Evolutionary conservation across 1,284 basidiomycete genomes (phyloP), one percentile per base, ranked within the genome.

Genomic region (Ustilago xerochloae): DNA sequence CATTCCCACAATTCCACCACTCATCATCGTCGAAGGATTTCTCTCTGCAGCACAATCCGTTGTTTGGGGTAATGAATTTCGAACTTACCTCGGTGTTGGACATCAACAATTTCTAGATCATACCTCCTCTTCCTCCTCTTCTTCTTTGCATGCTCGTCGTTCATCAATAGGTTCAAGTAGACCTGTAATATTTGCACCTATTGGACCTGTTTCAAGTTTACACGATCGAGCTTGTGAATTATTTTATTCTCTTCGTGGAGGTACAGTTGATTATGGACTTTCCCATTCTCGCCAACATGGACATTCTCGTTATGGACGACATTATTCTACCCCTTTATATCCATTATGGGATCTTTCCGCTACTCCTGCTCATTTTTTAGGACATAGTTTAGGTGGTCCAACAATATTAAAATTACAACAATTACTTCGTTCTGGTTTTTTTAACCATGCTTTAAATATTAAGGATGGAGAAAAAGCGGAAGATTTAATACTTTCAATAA

Each of bases 221-320:
- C 88, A 89, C 71, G 89, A 90, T 63, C 81, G 89, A 52, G 88
- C 88, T 13, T 89, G 88, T 76, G 89, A 90, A 70, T 80, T 89
- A 13, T 89, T 87, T 79, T 89, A 88, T 74, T 84, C 85, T 4
- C 68, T 90, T 3, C 75, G 84, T 10, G 89, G 89, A 9, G 88
- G 88, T 1, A 87, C 80, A 84, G 87, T 88, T 6, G 86, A 78
- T 59, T 88, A 88, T 63, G 87, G 87, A 6, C 83, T 77, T 28
- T 72, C 82, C 18, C 87, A 88, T 70, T 70, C 86, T 3, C 39
- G 28, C 6, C 47, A 67, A 43, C 78, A 86, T 59, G 77, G 78
- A 0, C 88, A 89, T 75, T 78, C 78, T 7, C 85, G 87, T 12
- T 87, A 85, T 63, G 89, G 88, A 10, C 85, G 88, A 45, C 83